Conservation (phyloP, 2,329 filamentous ascomycete genomes). For the Diaporthe caulivora region DNA sequence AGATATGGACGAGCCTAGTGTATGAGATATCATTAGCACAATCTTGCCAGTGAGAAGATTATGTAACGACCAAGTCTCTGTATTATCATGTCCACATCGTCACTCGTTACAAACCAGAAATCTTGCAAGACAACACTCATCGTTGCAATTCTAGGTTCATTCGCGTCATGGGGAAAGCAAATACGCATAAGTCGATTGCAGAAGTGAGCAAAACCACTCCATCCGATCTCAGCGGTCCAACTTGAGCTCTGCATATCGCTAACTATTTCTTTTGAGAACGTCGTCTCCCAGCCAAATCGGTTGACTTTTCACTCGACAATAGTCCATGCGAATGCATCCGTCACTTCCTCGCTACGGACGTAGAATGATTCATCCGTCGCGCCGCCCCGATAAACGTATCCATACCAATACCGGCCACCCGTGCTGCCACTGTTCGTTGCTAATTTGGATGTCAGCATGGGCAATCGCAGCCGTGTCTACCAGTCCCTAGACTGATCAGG, state of each 20-base stretch:
- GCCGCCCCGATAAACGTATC: slow-evolving; percentile 36
- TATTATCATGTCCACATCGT: no score
- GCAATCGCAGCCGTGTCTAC: neutral
- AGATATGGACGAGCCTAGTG: no score
- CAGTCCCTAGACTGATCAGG: no score
- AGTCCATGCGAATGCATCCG: slow-evolving; percentile 30
- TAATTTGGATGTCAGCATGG: neutral
- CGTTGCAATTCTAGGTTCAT: no score
- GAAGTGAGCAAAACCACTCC: neutral
- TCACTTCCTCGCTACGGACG: slow-evolving; percentile 29
- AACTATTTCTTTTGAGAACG: neutral
- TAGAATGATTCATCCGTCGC: slow-evolving; percentile 35
- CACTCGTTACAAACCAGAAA: no score
- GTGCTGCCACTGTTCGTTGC: slow-evolving; percentile 36
- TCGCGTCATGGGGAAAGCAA: no score
- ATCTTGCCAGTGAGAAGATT: no score
- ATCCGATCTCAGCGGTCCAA: neutral
- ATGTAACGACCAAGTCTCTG: no score
- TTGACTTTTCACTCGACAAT: slow-evolving; percentile 16
- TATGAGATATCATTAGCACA: no score
- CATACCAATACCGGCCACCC: slow-evolving; percentile 37
- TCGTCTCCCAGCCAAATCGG: no score
- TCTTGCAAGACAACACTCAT: no score
- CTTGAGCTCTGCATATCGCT: neutral
- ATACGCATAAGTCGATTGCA: no score